A percentile compares a stretch with the other conserved stretches of the same genome.
These are phyloP conservation scores for Boechera retrofracta DNA, from an alignment of 345 rosid species.

Conservation along the genomic window DNA sequence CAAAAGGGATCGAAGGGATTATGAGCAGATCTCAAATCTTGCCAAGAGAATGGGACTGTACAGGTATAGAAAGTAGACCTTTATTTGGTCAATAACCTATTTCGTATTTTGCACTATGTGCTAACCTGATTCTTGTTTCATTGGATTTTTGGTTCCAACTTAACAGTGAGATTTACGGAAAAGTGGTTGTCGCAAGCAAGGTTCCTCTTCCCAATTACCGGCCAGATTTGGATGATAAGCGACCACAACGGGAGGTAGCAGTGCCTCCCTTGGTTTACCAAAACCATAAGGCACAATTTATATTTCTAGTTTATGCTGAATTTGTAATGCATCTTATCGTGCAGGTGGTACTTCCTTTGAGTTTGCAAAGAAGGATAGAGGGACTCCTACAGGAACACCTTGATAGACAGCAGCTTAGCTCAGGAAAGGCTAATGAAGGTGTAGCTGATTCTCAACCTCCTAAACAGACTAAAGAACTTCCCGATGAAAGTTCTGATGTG, in stretches of 20 bases:
- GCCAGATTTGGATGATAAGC: constrained; percentile 96
- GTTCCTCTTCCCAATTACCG: constrained; percentile 96
- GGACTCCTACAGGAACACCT: constrained; percentile 92
- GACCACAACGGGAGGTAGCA: constrained; percentile 97
- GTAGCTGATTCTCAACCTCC: constrained; percentile 47
- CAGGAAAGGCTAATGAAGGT: constrained; percentile 50
- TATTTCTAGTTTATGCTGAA: constrained; percentile 18
- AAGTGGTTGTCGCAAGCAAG: constrained; percentile 95
- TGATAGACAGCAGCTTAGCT: constrained; percentile 70
- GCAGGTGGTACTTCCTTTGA: constrained; percentile 85
- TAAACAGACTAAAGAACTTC: constrained; percentile 55
- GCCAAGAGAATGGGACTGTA: constrained; percentile 93
- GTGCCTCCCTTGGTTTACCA: constrained; percentile 28
- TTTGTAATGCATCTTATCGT: constrained; percentile 24
- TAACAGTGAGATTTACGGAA: constrained; percentile 86
- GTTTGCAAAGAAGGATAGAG: constrained; percentile 95
- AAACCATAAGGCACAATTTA: constrained; percentile 10
- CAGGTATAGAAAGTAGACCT: constrained; percentile 48
- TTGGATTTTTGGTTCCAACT: constrained; percentile 4
- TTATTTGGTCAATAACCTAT: not conserved
- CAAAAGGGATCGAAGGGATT: constrained; percentile 93
- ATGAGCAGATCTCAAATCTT: constrained; percentile 87
- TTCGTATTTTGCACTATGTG: not conserved
- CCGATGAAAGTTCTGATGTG: constrained; percentile 57
- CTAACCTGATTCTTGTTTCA: constrained; percentile 14